phyloP scores from a whole-genome alignment of 2,329 filamentous ascomycete species.

The Bipolaris gigantea region DNA sequence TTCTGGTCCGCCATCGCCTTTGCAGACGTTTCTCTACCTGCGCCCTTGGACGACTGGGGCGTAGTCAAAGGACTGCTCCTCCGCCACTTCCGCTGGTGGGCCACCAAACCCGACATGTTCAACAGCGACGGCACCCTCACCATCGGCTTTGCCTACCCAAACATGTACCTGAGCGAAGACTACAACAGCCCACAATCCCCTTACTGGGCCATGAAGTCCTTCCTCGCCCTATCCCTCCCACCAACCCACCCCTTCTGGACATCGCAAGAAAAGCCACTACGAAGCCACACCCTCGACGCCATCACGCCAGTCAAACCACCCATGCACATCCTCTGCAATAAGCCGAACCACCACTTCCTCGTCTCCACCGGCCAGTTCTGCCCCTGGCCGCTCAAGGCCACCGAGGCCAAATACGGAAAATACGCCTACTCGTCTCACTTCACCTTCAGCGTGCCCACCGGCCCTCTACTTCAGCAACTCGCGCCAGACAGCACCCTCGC shows the following conservation, averaged over 20 bases:
- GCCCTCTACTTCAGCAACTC: conserved; percentile 44
- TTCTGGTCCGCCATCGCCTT: conserved; percentile 54
- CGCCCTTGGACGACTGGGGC: conserved; percentile 45
- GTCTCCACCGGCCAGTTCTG: conserved; percentile 40
- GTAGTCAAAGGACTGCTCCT: conserved; percentile 54
- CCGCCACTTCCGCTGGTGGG: conserved; percentile 57
- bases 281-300: background rate
- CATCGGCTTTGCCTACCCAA: conserved; percentile 52
- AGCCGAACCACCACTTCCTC: conserved; percentile 36
- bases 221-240: conserved; percentile 48
- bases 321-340: conserved; percentile 53
- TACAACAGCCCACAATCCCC: conserved; percentile 61
- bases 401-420: conserved; percentile 42
- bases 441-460: conserved; percentile 46
- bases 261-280: conserved; percentile 45
- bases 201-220: conserved; percentile 59
- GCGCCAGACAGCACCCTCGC: conserved; percentile 47
- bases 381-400: conserved; percentile 42
- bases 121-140: conserved; percentile 54
- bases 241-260: conserved; percentile 52
- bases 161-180: conserved; percentile 60
- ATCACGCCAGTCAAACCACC: conserved; percentile 33
- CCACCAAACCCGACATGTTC: conserved; percentile 49
- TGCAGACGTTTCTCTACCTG: conserved; percentile 47
- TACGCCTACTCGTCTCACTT: conserved; percentile 44